Evolutionary conservation across 176 grass and related monocot species (phyloP).

Genomic region (Zoysia pacifica): DNA sequence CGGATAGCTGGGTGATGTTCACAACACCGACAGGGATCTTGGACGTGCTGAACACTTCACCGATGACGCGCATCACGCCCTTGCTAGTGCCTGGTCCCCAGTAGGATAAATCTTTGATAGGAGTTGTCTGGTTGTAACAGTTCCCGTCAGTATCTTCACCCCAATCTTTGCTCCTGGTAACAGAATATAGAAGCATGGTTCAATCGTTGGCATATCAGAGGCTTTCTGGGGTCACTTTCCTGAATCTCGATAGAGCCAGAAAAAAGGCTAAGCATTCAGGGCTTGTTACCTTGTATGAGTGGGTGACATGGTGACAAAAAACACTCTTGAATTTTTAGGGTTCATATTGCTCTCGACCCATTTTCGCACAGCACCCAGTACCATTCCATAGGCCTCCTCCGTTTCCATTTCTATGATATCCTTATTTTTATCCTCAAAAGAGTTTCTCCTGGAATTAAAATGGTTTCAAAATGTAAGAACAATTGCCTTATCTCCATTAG

Average conservation of each 20-base stretch:
- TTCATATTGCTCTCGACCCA: constrained; percentile 94
- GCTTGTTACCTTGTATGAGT: constrained; percentile 65
- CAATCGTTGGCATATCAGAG: background rate
- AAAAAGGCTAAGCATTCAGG: background rate
- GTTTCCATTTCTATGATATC: constrained; percentile 76
- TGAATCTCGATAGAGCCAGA: background rate
- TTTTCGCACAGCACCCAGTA: constrained; percentile 64
- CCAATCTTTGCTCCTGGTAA: constrained; percentile 81
- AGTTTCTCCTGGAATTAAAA: constrained; percentile 52
- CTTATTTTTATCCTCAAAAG: constrained; percentile 66
- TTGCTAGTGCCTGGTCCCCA: constrained; percentile 79
- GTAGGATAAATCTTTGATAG: constrained; percentile 61
- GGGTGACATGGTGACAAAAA: constrained; percentile 95
- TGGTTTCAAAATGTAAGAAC: background rate
- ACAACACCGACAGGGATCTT: constrained; percentile 62
- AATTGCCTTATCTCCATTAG: background rate
- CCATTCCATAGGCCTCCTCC: constrained; percentile 77
- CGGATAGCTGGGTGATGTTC: constrained; percentile 90
- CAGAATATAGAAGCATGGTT: background rate
- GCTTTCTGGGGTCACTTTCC: background rate
- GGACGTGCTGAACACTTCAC: constrained; percentile 52
- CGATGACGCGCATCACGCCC: constrained; percentile 72
- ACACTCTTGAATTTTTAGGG: constrained; percentile 53
- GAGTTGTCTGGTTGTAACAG: constrained; percentile 88
- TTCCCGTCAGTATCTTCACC: constrained; percentile 74